Percentiles rank a stretch among this genome's conserved stretches.
Conservation (phyloP, 192 early-diverging fungal species). For the Chytriomyces hyalinus region DNA sequence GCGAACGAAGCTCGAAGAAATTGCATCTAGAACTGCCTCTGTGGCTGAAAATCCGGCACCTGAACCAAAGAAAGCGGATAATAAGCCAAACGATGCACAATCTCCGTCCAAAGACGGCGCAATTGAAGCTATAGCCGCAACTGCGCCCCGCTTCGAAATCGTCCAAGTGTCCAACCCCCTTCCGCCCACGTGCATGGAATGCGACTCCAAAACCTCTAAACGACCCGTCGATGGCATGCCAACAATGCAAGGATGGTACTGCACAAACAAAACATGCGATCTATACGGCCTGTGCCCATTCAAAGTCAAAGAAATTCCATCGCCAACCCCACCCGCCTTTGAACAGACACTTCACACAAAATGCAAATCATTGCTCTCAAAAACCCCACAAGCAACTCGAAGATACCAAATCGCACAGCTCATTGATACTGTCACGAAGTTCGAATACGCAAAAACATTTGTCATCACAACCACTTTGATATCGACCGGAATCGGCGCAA, state of each 20-base stretch:
- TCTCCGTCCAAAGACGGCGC: too few relatives aligned
- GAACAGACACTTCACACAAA: background rate
- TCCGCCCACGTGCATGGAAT: conserved; percentile 11
- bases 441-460: conserved; percentile 19
- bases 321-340: background rate
- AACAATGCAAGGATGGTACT: conserved; percentile 15
- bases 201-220: conserved; percentile 3
- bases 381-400: background rate
- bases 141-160: background rate
- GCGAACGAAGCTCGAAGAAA: background rate
- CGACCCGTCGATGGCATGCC: background rate
- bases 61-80: too few relatives aligned
- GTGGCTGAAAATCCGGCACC: background rate
- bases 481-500: conserved; percentile 19
- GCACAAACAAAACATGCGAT: conserved; percentile 18
- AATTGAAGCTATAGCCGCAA: too few relatives aligned
- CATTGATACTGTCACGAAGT: conserved; percentile 9
- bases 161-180: background rate
- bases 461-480: conserved; percentile 26
- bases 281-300: background rate
- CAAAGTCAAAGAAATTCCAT: background rate
- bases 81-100: too few relatives aligned
- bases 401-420: conserved; percentile 31
- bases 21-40: background rate
- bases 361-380: background rate